Evolutionary conservation across 257 asterid species (phyloP).

Genomic region (Cinchona pubescens): DNA sequence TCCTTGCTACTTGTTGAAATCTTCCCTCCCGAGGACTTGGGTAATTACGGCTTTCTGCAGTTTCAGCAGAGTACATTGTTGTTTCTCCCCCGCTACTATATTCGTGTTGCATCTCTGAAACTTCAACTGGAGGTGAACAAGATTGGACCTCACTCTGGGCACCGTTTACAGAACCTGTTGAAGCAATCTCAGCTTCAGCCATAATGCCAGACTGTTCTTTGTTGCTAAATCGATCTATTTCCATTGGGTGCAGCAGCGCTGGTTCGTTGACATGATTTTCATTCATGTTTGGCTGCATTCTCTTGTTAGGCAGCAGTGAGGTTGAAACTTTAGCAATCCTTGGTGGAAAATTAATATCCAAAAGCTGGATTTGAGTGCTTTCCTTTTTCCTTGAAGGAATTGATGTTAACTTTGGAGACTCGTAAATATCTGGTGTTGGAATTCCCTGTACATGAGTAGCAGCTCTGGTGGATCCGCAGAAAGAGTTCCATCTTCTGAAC

Average conservation of each 20-base stretch:
- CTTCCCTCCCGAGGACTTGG: constrained; percentile 69
- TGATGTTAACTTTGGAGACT: constrained; percentile 67
- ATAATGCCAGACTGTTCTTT: constrained; percentile 33
- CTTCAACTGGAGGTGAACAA: constrained; percentile 51
- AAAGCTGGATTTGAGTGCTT: constrained; percentile 59
- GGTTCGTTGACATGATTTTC: constrained; percentile 36
- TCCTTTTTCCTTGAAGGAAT: constrained; percentile 47
- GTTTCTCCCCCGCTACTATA: constrained; percentile 96
- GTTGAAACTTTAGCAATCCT: constrained; percentile 39
- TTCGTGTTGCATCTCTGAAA: constrained; percentile 44
- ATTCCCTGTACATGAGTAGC: constrained; percentile 52
- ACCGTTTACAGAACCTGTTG: constrained; percentile 82
- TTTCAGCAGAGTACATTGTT: constrained; percentile 97
- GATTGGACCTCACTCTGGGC: constrained; percentile 65
- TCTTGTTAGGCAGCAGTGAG: constrained; percentile 42
- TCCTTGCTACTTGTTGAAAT: constrained; percentile 68
- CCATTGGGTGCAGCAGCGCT: constrained; percentile 17
- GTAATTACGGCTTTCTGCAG: constrained; percentile 88
- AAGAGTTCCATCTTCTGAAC: constrained; percentile 34
- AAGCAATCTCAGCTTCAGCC: constrained; percentile 53
- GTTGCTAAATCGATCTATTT: constrained; percentile 29
- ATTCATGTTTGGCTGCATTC: constrained; percentile 33
- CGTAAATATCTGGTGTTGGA: constrained; percentile 74
- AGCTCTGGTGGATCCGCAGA: constrained; percentile 37
- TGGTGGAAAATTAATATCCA: constrained; percentile 92